A percentile compares a stretch with the other conserved stretches of the same genome.
These are phyloP conservation scores for Pleurotus ostreatus DNA, from an alignment of 768 basidiomycete genomes.

Conservation along the genomic window DNA sequence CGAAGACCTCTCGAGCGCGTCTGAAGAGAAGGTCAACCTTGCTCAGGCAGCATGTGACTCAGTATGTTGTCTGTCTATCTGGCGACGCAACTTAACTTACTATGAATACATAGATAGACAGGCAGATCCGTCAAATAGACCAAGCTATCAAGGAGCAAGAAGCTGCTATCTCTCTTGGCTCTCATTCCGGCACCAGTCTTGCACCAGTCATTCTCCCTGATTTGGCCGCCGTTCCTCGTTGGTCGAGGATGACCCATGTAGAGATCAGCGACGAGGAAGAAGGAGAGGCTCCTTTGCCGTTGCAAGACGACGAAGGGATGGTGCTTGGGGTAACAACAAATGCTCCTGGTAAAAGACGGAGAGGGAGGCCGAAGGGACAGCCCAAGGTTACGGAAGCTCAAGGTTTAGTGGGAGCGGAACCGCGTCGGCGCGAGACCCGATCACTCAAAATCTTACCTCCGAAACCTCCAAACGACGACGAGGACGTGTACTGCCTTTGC, in stretches of 20 bases:
- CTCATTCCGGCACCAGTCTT: constrained; percentile 42
- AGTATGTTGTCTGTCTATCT: constrained; percentile 33
- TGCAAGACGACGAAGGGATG: not conserved
- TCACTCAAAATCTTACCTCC: constrained; percentile 7
- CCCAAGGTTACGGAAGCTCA: not conserved
- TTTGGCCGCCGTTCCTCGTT: constrained; percentile 47
- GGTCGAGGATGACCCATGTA: constrained; percentile 31
- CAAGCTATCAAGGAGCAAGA: constrained; percentile 66
- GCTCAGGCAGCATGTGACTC: constrained; percentile 68
- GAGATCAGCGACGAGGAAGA: constrained; percentile 8
- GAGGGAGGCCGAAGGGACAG: not conserved
- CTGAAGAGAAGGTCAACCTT: constrained; percentile 77
- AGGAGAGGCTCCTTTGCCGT: not conserved
- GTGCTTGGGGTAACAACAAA: not conserved
- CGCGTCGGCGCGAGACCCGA: not conserved
- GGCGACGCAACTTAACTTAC: too few species aligned
- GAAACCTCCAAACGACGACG: not conserved
- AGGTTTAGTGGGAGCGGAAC: not conserved
- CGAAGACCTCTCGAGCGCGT: constrained; percentile 57
- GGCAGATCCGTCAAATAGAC: constrained; percentile 76
- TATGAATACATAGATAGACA: constrained; percentile 52
- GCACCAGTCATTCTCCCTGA: constrained; percentile 58
- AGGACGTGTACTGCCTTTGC: constrained; percentile 1
- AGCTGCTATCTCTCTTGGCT: constrained; percentile 47
- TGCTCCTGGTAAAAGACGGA: not conserved